A percentile compares a stretch with the other conserved stretches of the same genome.
phyloP scores from a whole-genome alignment of 2,329 filamentous ascomycete species.

The Colletotrichum sp. region DNA sequence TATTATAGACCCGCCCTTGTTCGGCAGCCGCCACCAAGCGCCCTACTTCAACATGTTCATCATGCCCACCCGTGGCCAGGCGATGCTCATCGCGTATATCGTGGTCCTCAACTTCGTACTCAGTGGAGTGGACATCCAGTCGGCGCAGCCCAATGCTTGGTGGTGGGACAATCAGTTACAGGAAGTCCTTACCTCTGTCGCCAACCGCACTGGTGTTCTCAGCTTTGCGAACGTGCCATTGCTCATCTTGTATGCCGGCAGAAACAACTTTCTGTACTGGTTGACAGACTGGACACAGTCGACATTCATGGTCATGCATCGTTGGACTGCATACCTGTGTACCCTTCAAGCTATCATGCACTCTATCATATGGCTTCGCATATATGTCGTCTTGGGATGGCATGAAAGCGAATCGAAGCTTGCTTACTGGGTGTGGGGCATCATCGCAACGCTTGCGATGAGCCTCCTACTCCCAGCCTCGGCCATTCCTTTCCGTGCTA shows the following conservation, averaged over 20 bases:
- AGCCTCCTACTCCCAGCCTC: constrained; percentile 33
- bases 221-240: constrained; percentile 36
- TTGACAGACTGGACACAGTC: constrained; percentile 47
- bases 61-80: constrained; percentile 39
- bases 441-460: constrained; percentile 38
- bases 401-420: constrained; percentile 29
- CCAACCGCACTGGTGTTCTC: constrained; percentile 39
- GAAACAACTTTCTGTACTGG: constrained; percentile 47
- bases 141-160: constrained; percentile 22
- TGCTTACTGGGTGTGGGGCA: constrained; percentile 46
- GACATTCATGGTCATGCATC: constrained; percentile 49
- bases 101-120: constrained; percentile 34
- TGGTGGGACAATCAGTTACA: constrained; percentile 24
- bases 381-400: constrained; percentile 31
- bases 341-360: constrained; percentile 46
- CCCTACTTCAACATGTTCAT: constrained; percentile 37
- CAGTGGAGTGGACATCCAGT: constrained; percentile 25
- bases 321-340: constrained; percentile 46
- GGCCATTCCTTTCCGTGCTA: constrained; percentile 34
- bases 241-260: constrained; percentile 39
- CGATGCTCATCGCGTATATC: constrained; percentile 37
- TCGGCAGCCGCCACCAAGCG: constrained; percentile 16
- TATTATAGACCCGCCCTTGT: neutral
- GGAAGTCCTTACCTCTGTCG: constrained; percentile 29
- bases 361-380: constrained; percentile 35